Conservation (phyloP, 306 rosid genomes). For the Glycine soja region DNA sequence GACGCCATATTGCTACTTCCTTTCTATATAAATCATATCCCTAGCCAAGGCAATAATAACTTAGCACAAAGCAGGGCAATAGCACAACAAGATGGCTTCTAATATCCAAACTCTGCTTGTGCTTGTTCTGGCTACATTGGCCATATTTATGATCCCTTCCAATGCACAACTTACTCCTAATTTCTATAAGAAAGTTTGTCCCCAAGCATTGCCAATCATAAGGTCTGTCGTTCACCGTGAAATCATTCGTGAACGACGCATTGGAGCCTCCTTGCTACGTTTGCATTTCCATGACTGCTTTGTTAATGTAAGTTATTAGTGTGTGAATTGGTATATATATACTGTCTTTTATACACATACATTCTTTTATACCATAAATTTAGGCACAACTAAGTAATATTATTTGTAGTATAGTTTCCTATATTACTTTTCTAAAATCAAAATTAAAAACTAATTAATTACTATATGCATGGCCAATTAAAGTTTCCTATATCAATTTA, state of each 20-base stretch:
- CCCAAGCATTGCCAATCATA: constrained; percentile 49
- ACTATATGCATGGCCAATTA: too few relatives aligned
- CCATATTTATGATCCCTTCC: constrained; percentile 28
- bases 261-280: constrained; percentile 61
- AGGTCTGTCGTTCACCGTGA: constrained; percentile 40
- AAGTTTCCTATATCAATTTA: too few relatives aligned
- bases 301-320: constrained; percentile 54
- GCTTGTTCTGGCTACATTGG: constrained; percentile 14
- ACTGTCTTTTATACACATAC: neutral
- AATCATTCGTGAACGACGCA: constrained; percentile 44
- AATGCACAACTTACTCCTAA: constrained; percentile 11
- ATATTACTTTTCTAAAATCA: too few relatives aligned
- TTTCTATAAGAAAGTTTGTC: constrained; percentile 48
- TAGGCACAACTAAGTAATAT: too few relatives aligned
- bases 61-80: neutral
- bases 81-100: constrained; percentile 39
- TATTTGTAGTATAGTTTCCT: too few relatives aligned
- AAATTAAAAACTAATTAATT: too few relatives aligned
- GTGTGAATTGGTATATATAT: neutral
- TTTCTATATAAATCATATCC: constrained; percentile 39
- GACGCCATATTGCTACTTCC: neutral
- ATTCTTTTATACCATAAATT: too few relatives aligned
- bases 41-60: constrained; percentile 1
- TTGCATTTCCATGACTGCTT: constrained; percentile 65
- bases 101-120: constrained; percentile 27